A percentile compares a stretch with the other conserved stretches of the same genome.
phyloP scores from a whole-genome alignment of 2,329 filamentous ascomycete genomes.

The Periconia sp. region DNA sequence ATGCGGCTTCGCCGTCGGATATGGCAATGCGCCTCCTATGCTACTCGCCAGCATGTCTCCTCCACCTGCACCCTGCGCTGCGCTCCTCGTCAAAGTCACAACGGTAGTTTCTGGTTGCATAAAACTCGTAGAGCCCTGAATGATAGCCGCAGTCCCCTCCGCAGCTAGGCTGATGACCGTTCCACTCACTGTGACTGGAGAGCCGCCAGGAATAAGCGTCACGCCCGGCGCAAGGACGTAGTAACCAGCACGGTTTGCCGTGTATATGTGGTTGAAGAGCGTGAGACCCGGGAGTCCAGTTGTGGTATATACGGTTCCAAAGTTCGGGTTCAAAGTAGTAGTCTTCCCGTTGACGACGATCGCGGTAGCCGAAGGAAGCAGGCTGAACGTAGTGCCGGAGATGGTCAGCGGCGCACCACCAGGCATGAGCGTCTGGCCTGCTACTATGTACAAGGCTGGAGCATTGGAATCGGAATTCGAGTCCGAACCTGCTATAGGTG shows the following conservation, averaged over 20 bases:
- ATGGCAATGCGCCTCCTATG: slow-evolving; percentile 6
- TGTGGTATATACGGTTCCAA: slow-evolving; percentile 28
- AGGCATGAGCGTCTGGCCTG: slow-evolving; percentile 39
- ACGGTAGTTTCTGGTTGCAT: slow-evolving; percentile 29
- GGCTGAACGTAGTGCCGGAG: slow-evolving; percentile 40
- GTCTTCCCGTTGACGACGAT: slow-evolving; percentile 44
- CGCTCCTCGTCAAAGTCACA: slow-evolving; percentile 19
- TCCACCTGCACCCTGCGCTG: slow-evolving; percentile 4
- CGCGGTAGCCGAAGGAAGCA: slow-evolving; percentile 42
- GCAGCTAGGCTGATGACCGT: slow-evolving; percentile 39
- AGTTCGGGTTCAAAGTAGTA: slow-evolving; percentile 22
- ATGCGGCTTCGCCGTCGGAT: slow-evolving; percentile 14
- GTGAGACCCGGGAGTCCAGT: slow-evolving; percentile 41
- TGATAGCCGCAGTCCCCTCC: slow-evolving; percentile 31
- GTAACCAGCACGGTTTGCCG: slow-evolving; percentile 51
- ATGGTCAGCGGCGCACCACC: slow-evolving; percentile 44
- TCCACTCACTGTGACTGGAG: slow-evolving; percentile 39
- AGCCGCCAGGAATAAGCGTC: slow-evolving; percentile 46
- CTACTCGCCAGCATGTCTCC: slow-evolving; percentile 3
- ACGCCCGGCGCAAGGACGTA: slow-evolving; percentile 48
- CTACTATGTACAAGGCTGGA: slow-evolving; percentile 28
- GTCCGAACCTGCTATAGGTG: slow-evolving; percentile 4
- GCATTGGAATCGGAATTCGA: neutral
- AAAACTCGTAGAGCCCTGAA: slow-evolving; percentile 29
- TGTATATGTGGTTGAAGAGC: slow-evolving; percentile 45